Evolutionary conservation across 352 stramenopile species (phyloP).

Genomic region (Pythium rhizo-oryzae): DNA sequence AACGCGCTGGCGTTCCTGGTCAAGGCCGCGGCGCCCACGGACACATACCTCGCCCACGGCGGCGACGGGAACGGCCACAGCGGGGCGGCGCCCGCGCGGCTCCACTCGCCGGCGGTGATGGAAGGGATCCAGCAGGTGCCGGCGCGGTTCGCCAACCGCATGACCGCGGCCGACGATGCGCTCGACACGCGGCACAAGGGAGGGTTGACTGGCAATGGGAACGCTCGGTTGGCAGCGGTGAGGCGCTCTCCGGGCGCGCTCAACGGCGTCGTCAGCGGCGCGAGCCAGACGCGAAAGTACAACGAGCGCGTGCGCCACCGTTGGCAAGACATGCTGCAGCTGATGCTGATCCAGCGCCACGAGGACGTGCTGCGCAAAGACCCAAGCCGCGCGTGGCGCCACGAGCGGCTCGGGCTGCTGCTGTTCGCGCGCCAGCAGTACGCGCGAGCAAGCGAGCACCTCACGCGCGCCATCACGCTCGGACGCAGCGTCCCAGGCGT

Average conservation of each 20-base stretch:
- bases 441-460: conserved; percentile 42
- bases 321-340: conserved; percentile 50
- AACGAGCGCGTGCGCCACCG: conserved; percentile 29
- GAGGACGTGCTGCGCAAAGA: conserved; percentile 62
- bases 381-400: conserved; percentile 58
- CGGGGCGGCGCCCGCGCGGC: background rate
- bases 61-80: background rate
- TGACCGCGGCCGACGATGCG: background rate
- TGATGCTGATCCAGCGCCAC: conserved; percentile 57
- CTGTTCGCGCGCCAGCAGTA: conserved; percentile 51
- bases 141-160: conserved; percentile 9
- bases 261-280: no score
- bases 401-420: conserved; percentile 63
- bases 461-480: conserved; percentile 54
- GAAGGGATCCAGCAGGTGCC: conserved; percentile 22
- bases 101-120: conserved; percentile 9
- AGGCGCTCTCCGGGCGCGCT: background rate
- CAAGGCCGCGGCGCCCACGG: conserved; percentile 5
- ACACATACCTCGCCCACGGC: background rate
- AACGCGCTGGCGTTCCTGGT: conserved; percentile 22
- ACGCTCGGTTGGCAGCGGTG: background rate
- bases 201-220: background rate
- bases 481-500: conserved; percentile 35
- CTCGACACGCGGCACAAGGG: background rate
- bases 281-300: background rate